Percentiles rank a stretch among this genome's conserved stretches.
These are phyloP conservation scores for Magnusiomyces suaveolens DNA, from an alignment of 1,139 yeast genomes.

Conservation along the genomic window DNA sequence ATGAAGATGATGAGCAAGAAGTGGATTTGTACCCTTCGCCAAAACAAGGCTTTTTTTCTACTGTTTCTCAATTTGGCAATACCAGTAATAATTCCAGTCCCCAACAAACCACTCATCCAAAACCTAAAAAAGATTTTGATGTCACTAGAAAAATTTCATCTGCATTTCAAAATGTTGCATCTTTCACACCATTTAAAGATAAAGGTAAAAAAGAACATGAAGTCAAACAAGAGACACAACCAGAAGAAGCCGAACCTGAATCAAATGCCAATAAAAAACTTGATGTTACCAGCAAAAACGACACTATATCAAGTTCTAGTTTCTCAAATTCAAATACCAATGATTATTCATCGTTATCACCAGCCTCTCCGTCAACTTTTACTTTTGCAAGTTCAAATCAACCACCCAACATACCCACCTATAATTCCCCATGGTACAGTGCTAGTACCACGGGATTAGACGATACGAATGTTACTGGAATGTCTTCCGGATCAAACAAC, in stretches of 20 bases:
- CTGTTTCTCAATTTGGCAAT: not conserved
- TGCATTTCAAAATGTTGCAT: not conserved
- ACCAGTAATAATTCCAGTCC: not conserved
- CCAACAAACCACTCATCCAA: not conserved
- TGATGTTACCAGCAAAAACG: no score
- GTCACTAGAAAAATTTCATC: not conserved
- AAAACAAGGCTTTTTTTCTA: not conserved
- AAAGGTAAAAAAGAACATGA: not conserved
- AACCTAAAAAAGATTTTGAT: not conserved
- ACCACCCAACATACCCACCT: no score
- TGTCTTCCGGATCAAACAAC: not conserved
- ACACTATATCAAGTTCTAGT: no score
- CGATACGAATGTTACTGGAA: not conserved
- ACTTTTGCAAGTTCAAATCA: no score
- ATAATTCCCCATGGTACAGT: not conserved
- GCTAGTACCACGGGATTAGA: not conserved
- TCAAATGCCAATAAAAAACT: not conserved
- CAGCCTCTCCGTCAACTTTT: no score
- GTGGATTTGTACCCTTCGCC: conserved; percentile 19
- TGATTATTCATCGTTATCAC: no score
- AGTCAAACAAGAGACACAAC: not conserved
- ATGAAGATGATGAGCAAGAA: conserved; percentile 26
- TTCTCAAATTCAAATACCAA: no score
- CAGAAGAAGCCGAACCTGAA: not conserved
- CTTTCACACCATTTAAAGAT: not conserved